phyloP scores from a whole-genome alignment of 805 yeast genomes.

The Metschnikowia dekortorum region DNA sequence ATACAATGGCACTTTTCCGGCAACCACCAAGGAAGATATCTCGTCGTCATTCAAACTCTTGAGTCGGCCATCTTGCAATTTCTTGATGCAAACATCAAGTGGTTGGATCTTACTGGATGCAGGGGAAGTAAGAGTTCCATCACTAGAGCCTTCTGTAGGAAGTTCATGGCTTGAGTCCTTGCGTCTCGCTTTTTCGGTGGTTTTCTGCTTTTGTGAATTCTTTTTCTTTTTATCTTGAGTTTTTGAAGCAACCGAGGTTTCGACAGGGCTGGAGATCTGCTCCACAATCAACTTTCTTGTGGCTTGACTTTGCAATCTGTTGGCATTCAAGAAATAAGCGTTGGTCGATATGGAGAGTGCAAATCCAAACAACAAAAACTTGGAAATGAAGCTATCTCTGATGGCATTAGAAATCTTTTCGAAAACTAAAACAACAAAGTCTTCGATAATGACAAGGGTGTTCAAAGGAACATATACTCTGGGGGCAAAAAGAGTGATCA shows the following conservation, averaged over 20 bases:
- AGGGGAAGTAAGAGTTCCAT: slow-evolving; percentile 19
- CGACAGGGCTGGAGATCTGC: slow-evolving; percentile 31
- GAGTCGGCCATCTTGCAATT: slow-evolving; percentile 69
- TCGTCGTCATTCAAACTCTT: slow-evolving; percentile 66
- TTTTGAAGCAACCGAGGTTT: not conserved
- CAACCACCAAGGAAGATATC: slow-evolving; percentile 61
- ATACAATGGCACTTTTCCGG: slow-evolving; percentile 83
- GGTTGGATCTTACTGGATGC: slow-evolving; percentile 35
- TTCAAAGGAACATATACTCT: slow-evolving; percentile 57
- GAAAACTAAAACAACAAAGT: slow-evolving; percentile 46
- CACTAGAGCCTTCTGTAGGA: slow-evolving; percentile 10
- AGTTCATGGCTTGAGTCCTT: slow-evolving; percentile 1
- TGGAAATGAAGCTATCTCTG: slow-evolving; percentile 75
- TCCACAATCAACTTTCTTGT: slow-evolving; percentile 37
- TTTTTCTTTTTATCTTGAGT: not conserved
- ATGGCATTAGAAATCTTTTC: slow-evolving; percentile 62
- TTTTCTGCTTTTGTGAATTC: not conserved
- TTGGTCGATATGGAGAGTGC: slow-evolving; percentile 76
- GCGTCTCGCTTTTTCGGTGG: not conserved
- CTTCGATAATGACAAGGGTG: slow-evolving; percentile 57
- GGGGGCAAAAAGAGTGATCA: slow-evolving; percentile 57
- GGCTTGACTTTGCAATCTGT: slow-evolving; percentile 59
- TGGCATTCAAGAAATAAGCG: slow-evolving; percentile 79
- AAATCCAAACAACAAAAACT: slow-evolving; percentile 66
- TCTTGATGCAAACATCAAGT: slow-evolving; percentile 57